Percentiles rank a stretch among this genome's conserved stretches.
Conservation (phyloP, 176 grass and related monocot genomes). For the Cenchrus americanus region DNA sequence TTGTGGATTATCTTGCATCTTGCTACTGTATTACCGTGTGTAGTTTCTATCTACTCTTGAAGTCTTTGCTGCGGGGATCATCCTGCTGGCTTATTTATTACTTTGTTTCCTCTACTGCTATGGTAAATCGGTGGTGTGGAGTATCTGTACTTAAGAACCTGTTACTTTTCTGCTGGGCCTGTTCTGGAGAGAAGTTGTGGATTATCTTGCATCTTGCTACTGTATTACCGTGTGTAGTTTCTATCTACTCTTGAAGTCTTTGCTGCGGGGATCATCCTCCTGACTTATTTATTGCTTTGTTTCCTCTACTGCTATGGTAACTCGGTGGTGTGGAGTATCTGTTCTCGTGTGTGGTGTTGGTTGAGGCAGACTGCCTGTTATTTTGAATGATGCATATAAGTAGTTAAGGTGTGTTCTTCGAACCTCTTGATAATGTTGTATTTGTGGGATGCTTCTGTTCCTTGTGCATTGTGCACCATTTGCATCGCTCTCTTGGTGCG, state of each 20-base stretch:
- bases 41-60: not conserved
- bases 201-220: not conserved
- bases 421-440: not conserved
- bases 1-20: not conserved
- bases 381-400: not conserved
- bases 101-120: not conserved
- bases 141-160: not conserved
- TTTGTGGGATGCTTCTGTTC: not conserved
- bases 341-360: too few species aligned
- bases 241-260: not conserved
- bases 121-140: not conserved
- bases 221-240: not conserved
- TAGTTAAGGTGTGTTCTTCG: not conserved
- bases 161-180: not conserved
- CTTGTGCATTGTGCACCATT: not conserved
- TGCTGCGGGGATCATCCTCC: not conserved
- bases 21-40: not conserved
- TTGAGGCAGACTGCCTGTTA: not conserved
- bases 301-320: constrained; percentile 2
- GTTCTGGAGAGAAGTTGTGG: not conserved
- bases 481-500: not conserved
- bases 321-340: not conserved
- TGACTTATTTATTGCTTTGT: not conserved
- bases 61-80: not conserved
- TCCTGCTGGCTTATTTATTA: not conserved